phyloP scores from a whole-genome alignment of 306 rosid species.

The Pyrus communis region DNA sequence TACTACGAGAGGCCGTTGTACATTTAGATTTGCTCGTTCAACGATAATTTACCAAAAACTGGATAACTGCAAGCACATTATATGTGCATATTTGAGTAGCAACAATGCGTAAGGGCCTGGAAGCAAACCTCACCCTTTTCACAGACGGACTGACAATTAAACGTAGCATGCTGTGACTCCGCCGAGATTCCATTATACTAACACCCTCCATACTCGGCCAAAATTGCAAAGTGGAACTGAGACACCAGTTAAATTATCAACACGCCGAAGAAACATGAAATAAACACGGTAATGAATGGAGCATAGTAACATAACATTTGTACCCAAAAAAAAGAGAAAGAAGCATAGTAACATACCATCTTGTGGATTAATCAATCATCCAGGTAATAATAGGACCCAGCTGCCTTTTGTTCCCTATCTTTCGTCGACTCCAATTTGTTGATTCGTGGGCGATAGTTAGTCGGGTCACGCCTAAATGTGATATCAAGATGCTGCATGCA shows the following conservation, averaged over 20 bases:
- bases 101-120: slow-evolving; percentile 21
- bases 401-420: slow-evolving; percentile 84
- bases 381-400: slow-evolving; percentile 92
- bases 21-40: slow-evolving; percentile 24
- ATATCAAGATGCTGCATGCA: slow-evolving; percentile 77
- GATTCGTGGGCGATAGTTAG: slow-evolving; percentile 87
- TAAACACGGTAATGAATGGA: slow-evolving; percentile 1
- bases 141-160: not conserved
- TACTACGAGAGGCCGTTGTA: not conserved
- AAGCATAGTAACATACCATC: not conserved
- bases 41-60: slow-evolving; percentile 36
- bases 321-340: not conserved
- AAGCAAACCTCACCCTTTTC: slow-evolving; percentile 14
- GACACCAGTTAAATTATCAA: not conserved
- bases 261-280: not conserved
- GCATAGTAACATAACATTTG: not conserved
- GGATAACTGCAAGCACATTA: slow-evolving; percentile 34
- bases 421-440: slow-evolving; percentile 84
- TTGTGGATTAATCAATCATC: slow-evolving; percentile 46
- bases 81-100: slow-evolving; percentile 16
- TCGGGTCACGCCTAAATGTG: slow-evolving; percentile 94
- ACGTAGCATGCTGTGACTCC: not conserved
- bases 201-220: not conserved
- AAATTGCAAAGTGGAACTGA: slow-evolving; percentile 20
- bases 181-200: not conserved